These are phyloP conservation scores for Forsythia suspensa DNA, from an alignment of 257 asterid species.

Conservation along the genomic window DNA sequence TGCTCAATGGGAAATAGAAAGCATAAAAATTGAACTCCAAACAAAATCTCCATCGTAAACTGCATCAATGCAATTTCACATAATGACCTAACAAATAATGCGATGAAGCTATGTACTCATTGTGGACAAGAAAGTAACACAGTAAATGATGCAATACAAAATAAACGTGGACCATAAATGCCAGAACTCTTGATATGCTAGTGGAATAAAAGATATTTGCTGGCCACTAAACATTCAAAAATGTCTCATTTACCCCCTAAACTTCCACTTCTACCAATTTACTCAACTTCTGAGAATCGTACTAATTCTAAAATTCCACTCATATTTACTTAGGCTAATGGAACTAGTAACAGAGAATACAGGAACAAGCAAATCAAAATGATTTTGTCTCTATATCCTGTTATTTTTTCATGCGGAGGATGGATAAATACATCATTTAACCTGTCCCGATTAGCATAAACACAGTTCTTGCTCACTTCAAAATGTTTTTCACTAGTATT, in stretches of 20 bases:
- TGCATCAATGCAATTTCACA: background rate
- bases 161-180: background rate
- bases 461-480: background rate
- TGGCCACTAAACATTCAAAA: background rate
- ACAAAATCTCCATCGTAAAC: background rate
- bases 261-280: too few relatives aligned
- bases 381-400: background rate
- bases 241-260: background rate
- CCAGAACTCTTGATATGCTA: background rate
- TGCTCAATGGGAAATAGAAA: slow-evolving; percentile 8
- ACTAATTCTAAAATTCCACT: background rate
- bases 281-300: background rate
- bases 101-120: background rate
- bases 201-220: background rate
- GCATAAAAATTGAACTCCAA: background rate
- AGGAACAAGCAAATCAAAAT: background rate
- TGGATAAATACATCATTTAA: too few relatives aligned
- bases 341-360: background rate
- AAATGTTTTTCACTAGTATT: background rate
- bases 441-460: background rate
- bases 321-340: background rate
- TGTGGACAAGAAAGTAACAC: background rate
- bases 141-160: background rate
- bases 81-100: background rate
- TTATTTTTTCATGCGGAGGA: background rate